A percentile compares a stretch with the other conserved stretches of the same genome.
Evolutionary conservation across 169 alveolate genomes (phyloP).

Genomic region (Plasmodium berghei): DNA sequence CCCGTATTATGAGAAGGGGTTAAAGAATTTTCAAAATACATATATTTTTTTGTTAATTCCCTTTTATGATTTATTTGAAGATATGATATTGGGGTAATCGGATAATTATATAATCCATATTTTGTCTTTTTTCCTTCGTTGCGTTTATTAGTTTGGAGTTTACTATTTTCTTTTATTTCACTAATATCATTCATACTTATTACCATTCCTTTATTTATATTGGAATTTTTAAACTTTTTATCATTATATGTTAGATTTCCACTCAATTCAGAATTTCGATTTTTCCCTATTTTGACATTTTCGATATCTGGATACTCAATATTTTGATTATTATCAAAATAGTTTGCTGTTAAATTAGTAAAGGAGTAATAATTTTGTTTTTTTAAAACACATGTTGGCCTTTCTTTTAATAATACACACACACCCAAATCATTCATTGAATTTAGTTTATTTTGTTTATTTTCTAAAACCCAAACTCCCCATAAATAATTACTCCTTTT

Average conservation of each 20-base stretch:
- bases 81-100: neutral
- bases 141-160: neutral
- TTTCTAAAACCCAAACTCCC: constrained; percentile 59
- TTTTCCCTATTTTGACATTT: neutral
- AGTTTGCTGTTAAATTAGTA: constrained; percentile 49
- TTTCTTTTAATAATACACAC: constrained; percentile 21
- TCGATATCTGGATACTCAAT: constrained; percentile 37
- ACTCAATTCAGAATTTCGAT: neutral
- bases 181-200: neutral
- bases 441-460: constrained; percentile 1
- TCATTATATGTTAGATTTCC: neutral
- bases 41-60: neutral
- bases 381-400: constrained; percentile 36
- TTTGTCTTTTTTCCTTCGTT: neutral
- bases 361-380: constrained; percentile 52
- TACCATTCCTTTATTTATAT: constrained; percentile 6
- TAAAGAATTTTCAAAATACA: neutral
- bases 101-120: neutral
- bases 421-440: constrained; percentile 57
- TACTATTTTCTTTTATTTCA: neutral
- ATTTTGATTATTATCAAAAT: constrained; percentile 34
- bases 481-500: constrained; percentile 15
- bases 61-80: constrained; percentile 1
- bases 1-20: neutral
- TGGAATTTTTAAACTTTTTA: neutral